Percentiles rank a stretch among this genome's conserved stretches.
Conservation (phyloP, 164 flowering plant species). For the Taxillus chinensis region DNA sequence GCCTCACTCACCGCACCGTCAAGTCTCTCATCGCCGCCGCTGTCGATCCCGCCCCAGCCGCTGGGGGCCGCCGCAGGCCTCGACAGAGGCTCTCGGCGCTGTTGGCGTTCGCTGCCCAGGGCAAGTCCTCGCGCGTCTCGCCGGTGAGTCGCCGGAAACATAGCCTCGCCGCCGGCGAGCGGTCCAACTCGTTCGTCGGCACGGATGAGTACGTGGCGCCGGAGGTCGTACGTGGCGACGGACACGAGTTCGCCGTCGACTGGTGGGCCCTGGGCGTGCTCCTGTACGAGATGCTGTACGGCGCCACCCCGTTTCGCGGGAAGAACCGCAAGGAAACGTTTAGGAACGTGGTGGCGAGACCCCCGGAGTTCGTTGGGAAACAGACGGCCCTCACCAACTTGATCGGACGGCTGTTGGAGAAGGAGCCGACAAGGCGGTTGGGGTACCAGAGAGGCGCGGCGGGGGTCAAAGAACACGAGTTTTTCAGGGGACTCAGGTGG, state of each 20-base stretch:
- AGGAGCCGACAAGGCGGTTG: conserved; percentile 63
- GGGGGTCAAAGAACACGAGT: conserved; percentile 69
- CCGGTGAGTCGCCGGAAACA: conserved; percentile 46
- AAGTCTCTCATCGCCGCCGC: background rate
- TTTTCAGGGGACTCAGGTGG: conserved; percentile 69
- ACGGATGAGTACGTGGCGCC: conserved; percentile 94
- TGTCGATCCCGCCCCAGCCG: background rate
- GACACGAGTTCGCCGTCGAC: conserved; percentile 89
- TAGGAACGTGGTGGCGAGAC: conserved; percentile 37
- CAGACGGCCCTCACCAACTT: conserved; percentile 50
- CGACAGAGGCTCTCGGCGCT: conserved; percentile 21
- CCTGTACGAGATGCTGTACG: conserved; percentile 82
- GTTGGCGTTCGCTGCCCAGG: conserved; percentile 12
- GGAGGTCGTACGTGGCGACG: conserved; percentile 77
- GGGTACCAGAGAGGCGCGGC: conserved; percentile 61
- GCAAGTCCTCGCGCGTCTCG: conserved; percentile 68
- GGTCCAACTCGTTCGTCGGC: conserved; percentile 53
- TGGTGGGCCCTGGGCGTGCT: conserved; percentile 95
- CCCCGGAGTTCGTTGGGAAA: conserved; percentile 58
- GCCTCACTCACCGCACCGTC: conserved; percentile 9
- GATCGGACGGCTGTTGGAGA: conserved; percentile 57
- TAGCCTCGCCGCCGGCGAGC: conserved; percentile 27
- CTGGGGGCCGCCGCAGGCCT: conserved; percentile 5
- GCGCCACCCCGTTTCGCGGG: conserved; percentile 82
- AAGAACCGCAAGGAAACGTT: conserved; percentile 72